These are phyloP conservation scores for Heterobasidion annosum DNA, from an alignment of 1,284 basidiomycete genomes.

Conservation along the genomic window DNA sequence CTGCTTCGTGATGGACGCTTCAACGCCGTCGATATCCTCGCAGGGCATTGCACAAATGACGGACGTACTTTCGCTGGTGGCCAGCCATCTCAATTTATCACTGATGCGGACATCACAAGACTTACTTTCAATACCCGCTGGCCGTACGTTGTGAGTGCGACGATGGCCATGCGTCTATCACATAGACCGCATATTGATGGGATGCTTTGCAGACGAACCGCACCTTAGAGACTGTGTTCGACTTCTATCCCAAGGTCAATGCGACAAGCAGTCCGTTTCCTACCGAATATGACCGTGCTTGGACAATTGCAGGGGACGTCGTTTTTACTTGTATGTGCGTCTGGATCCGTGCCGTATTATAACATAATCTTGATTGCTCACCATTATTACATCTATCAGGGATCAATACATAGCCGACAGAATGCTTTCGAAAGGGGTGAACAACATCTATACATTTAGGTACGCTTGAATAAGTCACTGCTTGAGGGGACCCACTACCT, in stretches of 20 bases:
- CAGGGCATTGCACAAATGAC: conserved; percentile 35
- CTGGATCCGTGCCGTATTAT: too few relatives aligned
- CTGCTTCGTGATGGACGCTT: conserved; percentile 30
- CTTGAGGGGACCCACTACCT: not conserved
- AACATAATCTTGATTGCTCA: too few relatives aligned
- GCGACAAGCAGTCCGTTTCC: conserved; percentile 25
- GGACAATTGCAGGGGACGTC: conserved; percentile 31
- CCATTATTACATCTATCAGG: too few relatives aligned
- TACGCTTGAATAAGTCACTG: conserved; percentile 8
- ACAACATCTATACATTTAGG: conserved; percentile 28
- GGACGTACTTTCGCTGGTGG: conserved; percentile 31
- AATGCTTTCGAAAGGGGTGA: conserved; percentile 18
- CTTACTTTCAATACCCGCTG: conserved; percentile 25
- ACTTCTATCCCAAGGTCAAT: conserved; percentile 28
- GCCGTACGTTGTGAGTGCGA: conserved; percentile 26
- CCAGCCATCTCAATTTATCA: conserved; percentile 26
- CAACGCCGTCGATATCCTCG: conserved; percentile 28
- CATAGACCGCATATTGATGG: not conserved
- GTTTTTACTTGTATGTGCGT: conserved; percentile 38
- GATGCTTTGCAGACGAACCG: conserved; percentile 22
- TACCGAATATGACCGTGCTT: conserved; percentile 31
- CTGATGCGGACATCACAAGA: conserved; percentile 29
- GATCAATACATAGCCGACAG: conserved; percentile 30
- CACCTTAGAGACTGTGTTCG: conserved; percentile 25
- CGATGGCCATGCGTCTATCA: not conserved